Base-by-base conservation (phyloP, 2,329 filamentous ascomycete genomes). In the Leptographium galeiforme region DNA sequence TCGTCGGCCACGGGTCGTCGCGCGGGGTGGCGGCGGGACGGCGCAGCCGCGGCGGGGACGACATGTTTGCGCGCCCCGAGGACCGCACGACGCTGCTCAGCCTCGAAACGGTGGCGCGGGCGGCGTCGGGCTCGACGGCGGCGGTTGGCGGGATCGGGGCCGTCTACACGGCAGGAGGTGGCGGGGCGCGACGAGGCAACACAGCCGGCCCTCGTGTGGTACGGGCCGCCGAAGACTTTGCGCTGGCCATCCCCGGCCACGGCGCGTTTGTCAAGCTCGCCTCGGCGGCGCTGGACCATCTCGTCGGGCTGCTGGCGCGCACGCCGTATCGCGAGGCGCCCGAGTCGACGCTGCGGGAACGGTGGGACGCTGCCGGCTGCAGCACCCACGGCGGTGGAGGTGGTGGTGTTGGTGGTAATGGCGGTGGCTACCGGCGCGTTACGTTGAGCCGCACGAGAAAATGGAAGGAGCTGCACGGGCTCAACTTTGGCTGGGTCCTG, bases 401-500 rank as follows among this genome's bases (percentile, higher is more conserved):
- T 60, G 7, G 80, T 77, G 55, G 71, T 71, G 18, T 63, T 60
- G 7, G 80, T 77, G 66, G 72, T 70, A 52, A 76, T 78, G 1
- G 78, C 81, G 60, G 79, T 76, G 60, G 65, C 30, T 49, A 64
- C 7, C 44, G 44, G 25, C 50, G 54, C 0, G 80, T 79, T 8
- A 70, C 83, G 2, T 77, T 79, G 0, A 81, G 80, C 0, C 70
- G 77, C 61, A 85, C 82, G 16, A 78, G 74, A 63, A 84, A 81
- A 63, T 89, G 86, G 86, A 82, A 75, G 63, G 74, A 78, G 34
- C 86, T 87, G 57, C 78, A 79, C 61, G 86, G 86, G 0, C 66
- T 88, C 56, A 68, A 75, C 45, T 89, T 88, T 65, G 76, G 84
- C 55, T 89, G 83, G 82, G 72, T 86, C 16, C 63, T 89, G 44